Evolutionary conservation across 2,329 filamentous ascomycete genomes (phyloP), one percentile per base, ranked within the genome.

Genomic region (Ophiobolus disseminans): DNA sequence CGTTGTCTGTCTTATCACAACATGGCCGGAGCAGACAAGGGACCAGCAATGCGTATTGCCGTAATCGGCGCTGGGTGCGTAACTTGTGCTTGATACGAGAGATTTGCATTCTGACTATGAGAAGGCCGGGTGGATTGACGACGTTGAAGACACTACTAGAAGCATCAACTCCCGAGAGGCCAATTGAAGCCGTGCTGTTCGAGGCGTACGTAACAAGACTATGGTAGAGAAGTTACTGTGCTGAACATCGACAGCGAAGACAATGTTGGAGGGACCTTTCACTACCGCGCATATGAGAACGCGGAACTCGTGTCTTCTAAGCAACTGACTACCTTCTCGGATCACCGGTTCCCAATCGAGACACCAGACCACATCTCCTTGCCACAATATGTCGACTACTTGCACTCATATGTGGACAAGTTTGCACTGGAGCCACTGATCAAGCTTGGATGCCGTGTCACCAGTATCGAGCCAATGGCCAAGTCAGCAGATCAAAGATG

Each of bases 241-340:
- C 50, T 58, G 37, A 59, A 25, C 21, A 14, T 22, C 3, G 14
- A 37, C 38, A 69, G 67, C 20, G 73, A 77, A 45, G 60, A 68
- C 6, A 66, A 71, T 0, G 68, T 82, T 36, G 79, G 78, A 2
- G 79, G 79, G 2, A 79, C 77, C 1, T 81, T 82, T 58, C 68
- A 70, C 17, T 73, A 79, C 46, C 74, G 76, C 4, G 69, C 74
- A 3, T 82, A 81, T 42, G 76, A 80, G 45, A 76, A 79, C 25
- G 76, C 78, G 1, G 79, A 81, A 73, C 70, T 80, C 1, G 78
- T 81, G 1, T 79, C 76, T 1, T 80, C 78, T 3, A 80, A 79
- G 51, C 78, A 80, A 34, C 68, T 82, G 7, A 81, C 78, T 0
- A 66, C 75, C 14, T 82, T 81, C 52, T 81, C 79, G 1, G 79